These are phyloP conservation scores for Zygoascus bituminiphila DNA, from an alignment of 805 yeast genomes.

Conservation along the genomic window DNA sequence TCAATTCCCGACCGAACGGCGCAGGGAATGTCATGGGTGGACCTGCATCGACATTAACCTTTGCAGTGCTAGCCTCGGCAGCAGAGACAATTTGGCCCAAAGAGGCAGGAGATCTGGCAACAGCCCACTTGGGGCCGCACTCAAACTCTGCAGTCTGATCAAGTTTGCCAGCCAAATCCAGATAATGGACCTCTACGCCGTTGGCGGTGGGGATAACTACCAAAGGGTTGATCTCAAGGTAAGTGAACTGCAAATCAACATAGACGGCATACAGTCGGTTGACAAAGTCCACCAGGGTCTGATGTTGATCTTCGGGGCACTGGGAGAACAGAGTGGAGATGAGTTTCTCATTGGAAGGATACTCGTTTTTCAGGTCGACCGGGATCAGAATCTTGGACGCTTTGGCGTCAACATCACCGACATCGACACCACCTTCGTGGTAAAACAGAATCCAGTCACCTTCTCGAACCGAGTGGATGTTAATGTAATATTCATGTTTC, in stretches of 20 bases:
- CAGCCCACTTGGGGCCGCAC: conserved; percentile 42
- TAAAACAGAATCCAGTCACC: conserved; percentile 41
- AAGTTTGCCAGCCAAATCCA: conserved; percentile 41
- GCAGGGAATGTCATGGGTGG: conserved; percentile 44
- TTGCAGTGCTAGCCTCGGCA: conserved; percentile 14
- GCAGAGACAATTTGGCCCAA: conserved; percentile 28
- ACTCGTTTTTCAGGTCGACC: conserved; percentile 33
- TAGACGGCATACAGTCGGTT: conserved; percentile 40
- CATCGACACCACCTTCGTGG: conserved; percentile 43
- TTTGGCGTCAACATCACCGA: conserved; percentile 41
- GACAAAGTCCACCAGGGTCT: conserved; percentile 36
- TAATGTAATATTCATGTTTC: conserved; percentile 39
- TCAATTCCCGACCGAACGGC: conserved; percentile 39
- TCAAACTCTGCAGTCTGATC: conserved; percentile 43
- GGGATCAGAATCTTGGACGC: conserved; percentile 37
- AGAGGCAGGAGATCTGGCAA: conserved; percentile 37
- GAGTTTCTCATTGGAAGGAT: conserved; percentile 34
- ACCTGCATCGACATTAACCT: conserved; percentile 34
- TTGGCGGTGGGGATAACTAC: conserved; percentile 34
- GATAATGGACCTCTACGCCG: conserved; percentile 37
- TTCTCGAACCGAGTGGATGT: conserved; percentile 40
- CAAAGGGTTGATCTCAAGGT: conserved; percentile 39
- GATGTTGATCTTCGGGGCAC: conserved; percentile 35
- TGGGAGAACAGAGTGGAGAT: conserved; percentile 29
- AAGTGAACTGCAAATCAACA: conserved; percentile 40